Evolutionary conservation across 2,329 filamentous ascomycete genomes (phyloP).

Genomic region (Verticillium longisporum): DNA sequence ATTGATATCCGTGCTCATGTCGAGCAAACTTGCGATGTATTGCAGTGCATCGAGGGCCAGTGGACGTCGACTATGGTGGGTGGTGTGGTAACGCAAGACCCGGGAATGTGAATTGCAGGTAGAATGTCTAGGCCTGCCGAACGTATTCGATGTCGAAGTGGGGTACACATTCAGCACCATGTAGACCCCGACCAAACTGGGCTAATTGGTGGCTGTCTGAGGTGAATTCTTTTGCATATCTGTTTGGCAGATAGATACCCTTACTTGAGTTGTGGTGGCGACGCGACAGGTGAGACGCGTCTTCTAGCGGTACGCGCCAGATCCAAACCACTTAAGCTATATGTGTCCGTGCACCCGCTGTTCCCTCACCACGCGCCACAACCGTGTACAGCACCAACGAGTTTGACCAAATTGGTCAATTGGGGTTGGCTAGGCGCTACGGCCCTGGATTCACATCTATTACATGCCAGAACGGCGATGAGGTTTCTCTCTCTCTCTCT

Average conservation of each 20-base stretch:
- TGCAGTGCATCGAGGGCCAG: background rate
- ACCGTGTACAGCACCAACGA: too few species aligned
- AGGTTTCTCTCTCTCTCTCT: background rate
- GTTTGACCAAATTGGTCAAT: too few species aligned
- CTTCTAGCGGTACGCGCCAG: background rate
- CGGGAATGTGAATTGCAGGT: background rate
- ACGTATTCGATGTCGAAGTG: background rate
- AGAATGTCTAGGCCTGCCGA: background rate
- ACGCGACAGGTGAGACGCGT: background rate
- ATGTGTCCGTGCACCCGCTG: background rate
- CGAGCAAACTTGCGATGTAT: background rate
- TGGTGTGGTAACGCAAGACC: background rate
- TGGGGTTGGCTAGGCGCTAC: too few species aligned
- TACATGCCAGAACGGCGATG: too few species aligned
- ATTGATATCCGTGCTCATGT: constrained; percentile 18
- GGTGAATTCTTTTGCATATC: too few species aligned
- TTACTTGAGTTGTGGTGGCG: background rate
- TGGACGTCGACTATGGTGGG: background rate
- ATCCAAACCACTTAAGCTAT: background rate
- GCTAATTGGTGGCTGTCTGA: background rate
- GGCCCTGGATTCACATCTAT: too few species aligned
- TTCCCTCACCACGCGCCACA: background rate
- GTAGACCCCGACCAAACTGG: background rate
- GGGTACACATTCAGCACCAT: background rate
- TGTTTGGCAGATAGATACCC: too few species aligned